Evolutionary conservation across 306 rosid species (phyloP).

Genomic region (Casuarina equisetifolia): DNA sequence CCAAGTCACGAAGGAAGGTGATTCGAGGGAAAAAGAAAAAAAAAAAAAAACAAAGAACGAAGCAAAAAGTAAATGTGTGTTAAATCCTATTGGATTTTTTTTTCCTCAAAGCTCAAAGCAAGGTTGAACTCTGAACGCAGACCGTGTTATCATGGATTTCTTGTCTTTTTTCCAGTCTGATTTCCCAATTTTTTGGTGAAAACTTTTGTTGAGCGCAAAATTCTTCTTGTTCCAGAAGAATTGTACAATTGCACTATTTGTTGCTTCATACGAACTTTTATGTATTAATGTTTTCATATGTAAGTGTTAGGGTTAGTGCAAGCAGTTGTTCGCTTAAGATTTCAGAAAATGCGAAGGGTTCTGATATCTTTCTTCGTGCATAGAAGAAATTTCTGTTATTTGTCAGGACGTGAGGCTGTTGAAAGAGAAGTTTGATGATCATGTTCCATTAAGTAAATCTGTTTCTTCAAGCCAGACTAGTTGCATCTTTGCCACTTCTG

Average conservation of each 20-base stretch:
- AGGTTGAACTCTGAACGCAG: neutral
- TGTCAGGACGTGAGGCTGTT: conserved; percentile 71
- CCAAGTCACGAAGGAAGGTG: too few species aligned
- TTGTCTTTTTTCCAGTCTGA: neutral
- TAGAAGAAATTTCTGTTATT: conserved; percentile 86
- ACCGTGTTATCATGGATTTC: neutral
- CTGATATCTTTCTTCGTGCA: conserved; percentile 39
- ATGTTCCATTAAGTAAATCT: conserved; percentile 79
- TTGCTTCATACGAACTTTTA: neutral
- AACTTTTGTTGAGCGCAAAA: neutral
- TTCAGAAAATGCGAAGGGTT: neutral
- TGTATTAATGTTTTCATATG: neutral
- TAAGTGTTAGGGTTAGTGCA: too few species aligned
- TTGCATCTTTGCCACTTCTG: conserved; percentile 65
- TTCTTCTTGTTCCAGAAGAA: neutral
- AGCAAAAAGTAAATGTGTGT: too few species aligned
- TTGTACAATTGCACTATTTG: neutral
- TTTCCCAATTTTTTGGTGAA: neutral
- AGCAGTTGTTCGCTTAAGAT: neutral
- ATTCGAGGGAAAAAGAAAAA: too few species aligned
- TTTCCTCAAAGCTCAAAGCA: neutral
- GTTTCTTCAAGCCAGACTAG: conserved; percentile 85
- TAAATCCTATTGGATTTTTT: neutral
- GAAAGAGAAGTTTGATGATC: conserved; percentile 83
- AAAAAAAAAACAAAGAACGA: too few species aligned